phyloP scores from a whole-genome alignment of 2,329 filamentous ascomycete species.

The Neoarthrinium moseri region DNA sequence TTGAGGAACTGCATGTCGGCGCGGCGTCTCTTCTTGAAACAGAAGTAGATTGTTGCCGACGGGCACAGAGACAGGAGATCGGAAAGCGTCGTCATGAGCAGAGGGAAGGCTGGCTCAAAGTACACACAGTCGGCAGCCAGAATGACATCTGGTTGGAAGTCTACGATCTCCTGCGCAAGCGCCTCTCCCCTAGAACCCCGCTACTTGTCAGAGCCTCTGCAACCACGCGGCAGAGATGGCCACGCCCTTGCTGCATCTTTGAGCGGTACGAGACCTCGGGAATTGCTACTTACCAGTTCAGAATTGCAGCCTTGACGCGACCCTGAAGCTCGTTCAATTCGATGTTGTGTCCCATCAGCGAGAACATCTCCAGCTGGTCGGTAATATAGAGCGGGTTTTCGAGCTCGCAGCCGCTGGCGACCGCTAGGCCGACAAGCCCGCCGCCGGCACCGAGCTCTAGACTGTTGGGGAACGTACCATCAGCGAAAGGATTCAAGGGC shows the following conservation, averaged over 20 bases:
- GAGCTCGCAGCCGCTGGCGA: constrained; percentile 56
- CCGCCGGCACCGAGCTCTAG: constrained; percentile 91
- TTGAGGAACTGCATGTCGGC: constrained; percentile 77
- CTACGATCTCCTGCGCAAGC: constrained; percentile 50
- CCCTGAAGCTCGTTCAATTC: constrained; percentile 69
- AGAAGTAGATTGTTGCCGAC: constrained; percentile 68
- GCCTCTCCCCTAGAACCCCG: constrained; percentile 54
- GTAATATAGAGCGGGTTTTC: constrained; percentile 70
- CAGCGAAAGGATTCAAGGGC: not conserved
- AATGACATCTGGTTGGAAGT: constrained; percentile 71
- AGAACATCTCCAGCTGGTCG: constrained; percentile 82
- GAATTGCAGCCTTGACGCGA: constrained; percentile 63
- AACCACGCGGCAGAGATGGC: too few relatives aligned
- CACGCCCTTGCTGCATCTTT: not conserved
- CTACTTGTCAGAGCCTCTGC: constrained; percentile 14
- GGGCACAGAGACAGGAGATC: constrained; percentile 74
- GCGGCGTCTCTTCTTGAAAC: constrained; percentile 88
- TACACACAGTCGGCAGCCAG: constrained; percentile 98
- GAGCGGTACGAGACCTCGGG: not conserved
- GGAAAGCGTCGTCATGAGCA: constrained; percentile 75
- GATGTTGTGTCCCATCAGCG: constrained; percentile 85
- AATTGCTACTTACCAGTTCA: constrained; percentile 69
- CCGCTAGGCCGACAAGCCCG: constrained; percentile 73
- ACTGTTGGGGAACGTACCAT: constrained; percentile 2
- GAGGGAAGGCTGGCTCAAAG: constrained; percentile 91